Base-by-base conservation (phyloP, 2,329 filamentous ascomycete genomes). In the Clarireedia monteithiana region DNA sequence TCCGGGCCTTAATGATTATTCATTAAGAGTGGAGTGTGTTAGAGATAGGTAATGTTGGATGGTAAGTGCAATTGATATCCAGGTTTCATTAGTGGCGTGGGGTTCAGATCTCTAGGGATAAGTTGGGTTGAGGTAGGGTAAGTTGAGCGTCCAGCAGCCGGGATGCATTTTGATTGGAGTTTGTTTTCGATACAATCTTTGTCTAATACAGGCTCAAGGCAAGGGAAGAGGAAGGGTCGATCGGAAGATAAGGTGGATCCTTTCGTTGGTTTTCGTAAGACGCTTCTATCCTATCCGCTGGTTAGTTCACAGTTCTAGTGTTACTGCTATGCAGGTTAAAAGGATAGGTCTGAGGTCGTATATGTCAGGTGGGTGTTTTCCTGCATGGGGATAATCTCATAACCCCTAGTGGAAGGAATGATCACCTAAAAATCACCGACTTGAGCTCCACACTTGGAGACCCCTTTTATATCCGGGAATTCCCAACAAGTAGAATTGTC, bases 221-320 rank as follows among this genome's bases (percentile, higher is more conserved):
- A 14, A 34, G 30, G 30, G 10, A 34, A 42, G n/a, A 14, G n/a
- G 17, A 42, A 20, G 39, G 20, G 15, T 17, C 20, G 3, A 42
- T 42, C 20, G 15, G n/a, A 6, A n/a, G 39, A n/a, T 20, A 17
- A 42, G 15, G 39, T 42, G 15, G 39, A 5, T 42, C n/a, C 39
- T 42, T 42, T 42, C 30, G 39, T 42, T 42, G 39, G 52, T 54
- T 54, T 49, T 54, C 45, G 52, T 54, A 36, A 34, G 52, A 54
- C 30, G 23, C 27, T n/a, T 30, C 39, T 20, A 26, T 6, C 38
- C n/a, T 30, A 36, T 39, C 23, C 51, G 42, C 23, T 54, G n/a
- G 48, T 36, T 15, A 30, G n/a, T 36, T 34, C 30, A 26, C 15
- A 14, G 36, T 46, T 42, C 52, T 49, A 48, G 52, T 23, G 51